These are phyloP conservation scores for Heliophila coronopifolia DNA, from an alignment of 441 rosid genomes.

Conservation along the genomic window DNA sequence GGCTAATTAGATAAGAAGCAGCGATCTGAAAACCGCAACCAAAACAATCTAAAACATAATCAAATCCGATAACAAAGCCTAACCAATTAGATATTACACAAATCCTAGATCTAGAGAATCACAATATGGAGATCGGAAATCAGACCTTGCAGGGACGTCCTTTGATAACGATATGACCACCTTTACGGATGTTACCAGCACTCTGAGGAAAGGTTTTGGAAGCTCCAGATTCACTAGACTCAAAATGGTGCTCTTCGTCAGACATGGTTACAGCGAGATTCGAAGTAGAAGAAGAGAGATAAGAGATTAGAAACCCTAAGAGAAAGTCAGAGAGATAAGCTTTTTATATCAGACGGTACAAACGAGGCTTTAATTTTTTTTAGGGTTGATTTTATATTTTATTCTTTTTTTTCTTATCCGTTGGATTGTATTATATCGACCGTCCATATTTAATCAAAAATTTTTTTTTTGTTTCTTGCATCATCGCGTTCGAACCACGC, in stretches of 20 bases:
- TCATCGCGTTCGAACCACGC: no score
- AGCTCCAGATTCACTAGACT: constrained; percentile 85
- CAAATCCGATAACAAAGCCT: not conserved
- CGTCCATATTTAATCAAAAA: no score
- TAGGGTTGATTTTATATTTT: no score
- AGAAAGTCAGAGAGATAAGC: not conserved
- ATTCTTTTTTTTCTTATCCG: no score
- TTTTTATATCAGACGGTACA: no score
- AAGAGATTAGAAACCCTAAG: not conserved
- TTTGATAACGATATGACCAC: constrained; percentile 83
- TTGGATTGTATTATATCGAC: no score
- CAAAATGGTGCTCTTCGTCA: constrained; percentile 94
- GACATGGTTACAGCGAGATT: constrained; percentile 45
- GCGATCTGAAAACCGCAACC: not conserved
- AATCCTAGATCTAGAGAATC: constrained; percentile 12
- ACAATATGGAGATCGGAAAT: not conserved
- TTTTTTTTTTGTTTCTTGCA: no score
- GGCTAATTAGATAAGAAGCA: not conserved
- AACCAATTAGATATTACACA: not conserved
- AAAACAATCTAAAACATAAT: not conserved
- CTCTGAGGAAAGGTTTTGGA: constrained; percentile 85
- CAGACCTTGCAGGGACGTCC: constrained; percentile 78
- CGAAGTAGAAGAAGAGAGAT: not conserved
- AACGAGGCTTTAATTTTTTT: no score
- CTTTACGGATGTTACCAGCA: constrained; percentile 85